Conservation (phyloP, 768 basidiomycete genomes). For the Russula abietina region DNA sequence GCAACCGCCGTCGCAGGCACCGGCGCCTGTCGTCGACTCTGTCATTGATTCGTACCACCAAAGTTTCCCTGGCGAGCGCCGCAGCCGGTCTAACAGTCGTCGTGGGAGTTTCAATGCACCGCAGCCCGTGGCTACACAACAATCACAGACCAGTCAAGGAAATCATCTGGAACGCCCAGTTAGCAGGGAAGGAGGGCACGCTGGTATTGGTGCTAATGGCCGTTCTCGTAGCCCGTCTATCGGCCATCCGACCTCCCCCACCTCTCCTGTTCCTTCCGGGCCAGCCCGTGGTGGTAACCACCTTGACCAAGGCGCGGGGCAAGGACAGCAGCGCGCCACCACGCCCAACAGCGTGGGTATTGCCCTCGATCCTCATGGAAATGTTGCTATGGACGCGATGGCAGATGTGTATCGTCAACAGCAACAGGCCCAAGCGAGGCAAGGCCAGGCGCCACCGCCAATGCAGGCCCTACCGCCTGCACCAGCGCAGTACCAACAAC, state of each 20-base stretch:
- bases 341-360: constrained; percentile 82
- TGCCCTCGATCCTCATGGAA: constrained; percentile 69
- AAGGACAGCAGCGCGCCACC: constrained; percentile 44
- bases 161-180: constrained; percentile 41
- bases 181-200: constrained; percentile 66
- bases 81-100: constrained; percentile 41
- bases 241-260: constrained; percentile 36
- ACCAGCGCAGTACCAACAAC: constrained; percentile 35
- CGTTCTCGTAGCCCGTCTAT: constrained; percentile 55
- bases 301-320: constrained; percentile 22
- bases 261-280: constrained; percentile 42
- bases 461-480: constrained; percentile 37
- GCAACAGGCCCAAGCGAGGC: constrained; percentile 27
- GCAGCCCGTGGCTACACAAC: constrained; percentile 26
- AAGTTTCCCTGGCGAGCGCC: constrained; percentile 79
- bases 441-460: constrained; percentile 29
- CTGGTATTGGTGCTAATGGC: constrained; percentile 77
- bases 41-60: constrained; percentile 75
- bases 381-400: constrained; percentile 77
- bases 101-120: constrained; percentile 30
- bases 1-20: constrained; percentile 45
- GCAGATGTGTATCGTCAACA: constrained; percentile 42
- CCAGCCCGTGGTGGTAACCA: constrained; percentile 17
- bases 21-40: constrained; percentile 56
- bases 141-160: constrained; percentile 25